Base-by-base conservation (phyloP, 176 grass and related monocot genomes). In the Cenchrus fungigraminus region DNA sequence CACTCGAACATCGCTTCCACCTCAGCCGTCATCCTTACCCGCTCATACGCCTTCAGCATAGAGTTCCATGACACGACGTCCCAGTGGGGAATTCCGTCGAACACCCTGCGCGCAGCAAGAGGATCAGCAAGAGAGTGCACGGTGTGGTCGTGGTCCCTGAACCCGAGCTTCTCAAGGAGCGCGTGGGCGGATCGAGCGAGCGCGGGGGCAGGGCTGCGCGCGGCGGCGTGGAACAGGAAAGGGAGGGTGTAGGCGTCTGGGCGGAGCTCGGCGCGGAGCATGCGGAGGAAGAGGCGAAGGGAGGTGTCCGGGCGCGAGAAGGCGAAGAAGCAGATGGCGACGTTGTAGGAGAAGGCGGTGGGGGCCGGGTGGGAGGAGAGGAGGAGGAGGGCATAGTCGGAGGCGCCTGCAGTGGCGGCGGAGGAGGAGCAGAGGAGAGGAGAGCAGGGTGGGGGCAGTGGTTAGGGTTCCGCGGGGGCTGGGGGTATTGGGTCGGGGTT, bases 1-100 rank as follows among this genome's bases (percentile, higher is more conserved):
- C 13, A 49, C 6, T 20, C 46, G 37, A 88, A 85, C 77, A 85
- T 71, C 4, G 4, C 14, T 4, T 54, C 71, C 29, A 66, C 86
- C 29, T 82, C 72, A 0, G 46, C 29, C 4, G 3, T 12, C 78
- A 85, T 88, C 78, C 71, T 78, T 0, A 52, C 71, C 12, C 70
- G 73, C 37, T 50, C 65, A 1, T 91, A 91, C 0, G 70, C 82
- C 19, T 84, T 85, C 15, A 88, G 61, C 58, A 88, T 81, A 8
- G 86, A 65, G 45, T 84, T 91, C 86, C 72, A 88, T 4, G 82
- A 91, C 3, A 91, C 90, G 15, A 88, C 86, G 5, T 85, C 86
- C 16, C 86, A 56, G 1, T 16, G 25, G 55, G 79, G 55, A 57
- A 91, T 91, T 77, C 65, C 73, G 49, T 88, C 82, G 58, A 91